Base-by-base conservation (phyloP, 495 filamentous ascomycete species). In the Lepraria neglecta region DNA sequence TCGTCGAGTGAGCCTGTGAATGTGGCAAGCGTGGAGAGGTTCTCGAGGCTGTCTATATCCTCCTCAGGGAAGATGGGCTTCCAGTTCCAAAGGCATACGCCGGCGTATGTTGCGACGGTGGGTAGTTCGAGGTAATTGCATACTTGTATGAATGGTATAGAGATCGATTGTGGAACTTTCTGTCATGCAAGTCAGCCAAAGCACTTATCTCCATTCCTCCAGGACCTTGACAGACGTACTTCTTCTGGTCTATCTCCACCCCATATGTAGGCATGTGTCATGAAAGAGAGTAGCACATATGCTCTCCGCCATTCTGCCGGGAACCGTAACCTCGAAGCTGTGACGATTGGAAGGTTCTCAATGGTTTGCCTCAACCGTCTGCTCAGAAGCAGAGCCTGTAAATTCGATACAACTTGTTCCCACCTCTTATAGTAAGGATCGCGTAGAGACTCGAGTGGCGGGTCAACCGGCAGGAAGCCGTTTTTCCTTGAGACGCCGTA, bases 1-100 rank as follows among this genome's bases (percentile, higher is more conserved):
- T 99, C 94, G 71, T 99, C 94, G 17, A 95, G 75, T 5, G 90
- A 90, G 40, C 95, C 94, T n/a, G 95, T 97, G 71, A 97, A 92
- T 19, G 94, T 96, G 59, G 84, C 81, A 62, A 96, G 77, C 12
- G 88, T 91, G 28, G 87, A 83, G 46, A 99, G 78, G 67, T 97
- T 97, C 61, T 90, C 80, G 40, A 96, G 79, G 53, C 84, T 83
- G 67, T 92, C 89, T 48, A 92, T 83, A 15, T 83, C 82, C 69
- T 95, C 90, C 61, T 87, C 82, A 45, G 80, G 72, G 69, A 96
- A 95, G 46, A 97, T 80, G 1, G 91, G 87, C 72, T 88, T 90
- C 77, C 88, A 97, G 73, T 99, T 99, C 94, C 95, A 99, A 35
- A 99, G 79, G 61, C 86, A 89, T 10, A 96, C 82, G 21, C 86